Percentiles rank a stretch among this genome's conserved stretches.
phyloP scores from a whole-genome alignment of 768 basidiomycete genomes.

The Tricholoma hemisulphureum region DNA sequence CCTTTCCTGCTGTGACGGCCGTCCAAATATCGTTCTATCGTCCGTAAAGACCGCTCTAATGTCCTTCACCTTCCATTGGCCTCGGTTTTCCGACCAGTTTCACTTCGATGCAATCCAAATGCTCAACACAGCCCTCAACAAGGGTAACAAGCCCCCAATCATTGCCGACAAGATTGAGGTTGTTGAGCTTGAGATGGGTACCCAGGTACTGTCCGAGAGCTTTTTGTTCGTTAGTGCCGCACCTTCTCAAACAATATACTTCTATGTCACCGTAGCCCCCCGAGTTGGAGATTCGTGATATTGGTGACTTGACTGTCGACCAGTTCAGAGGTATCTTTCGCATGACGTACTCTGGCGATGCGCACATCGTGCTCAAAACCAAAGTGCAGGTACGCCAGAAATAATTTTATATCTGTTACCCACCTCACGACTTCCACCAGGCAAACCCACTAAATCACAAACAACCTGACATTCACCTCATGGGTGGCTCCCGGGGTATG shows the following conservation, averaged over 20 bases:
- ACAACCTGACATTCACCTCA: constrained; percentile 84
- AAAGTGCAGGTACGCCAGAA: constrained; percentile 77
- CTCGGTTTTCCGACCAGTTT: constrained; percentile 94
- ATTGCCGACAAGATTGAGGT: constrained; percentile 98
- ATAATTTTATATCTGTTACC: background rate
- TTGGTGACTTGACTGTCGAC: constrained; percentile 93
- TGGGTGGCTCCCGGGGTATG: constrained; percentile 82
- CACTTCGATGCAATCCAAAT: constrained; percentile 95
- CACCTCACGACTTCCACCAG: constrained; percentile 34
- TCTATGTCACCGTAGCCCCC: constrained; percentile 69
- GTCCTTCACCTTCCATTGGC: constrained; percentile 96
- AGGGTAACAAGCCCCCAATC: constrained; percentile 95
- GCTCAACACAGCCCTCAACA: constrained; percentile 95
- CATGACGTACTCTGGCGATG: constrained; percentile 92
- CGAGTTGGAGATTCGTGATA: constrained; percentile 94
- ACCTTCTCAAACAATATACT: constrained; percentile 1
- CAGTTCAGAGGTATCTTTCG: constrained; percentile 97
- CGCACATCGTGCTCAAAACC: constrained; percentile 82
- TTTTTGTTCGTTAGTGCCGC: background rate
- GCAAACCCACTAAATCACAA: constrained; percentile 95
- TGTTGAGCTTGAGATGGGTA: constrained; percentile 98
- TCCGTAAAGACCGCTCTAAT: constrained; percentile 33
- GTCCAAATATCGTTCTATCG: background rate
- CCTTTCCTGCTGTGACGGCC: background rate
- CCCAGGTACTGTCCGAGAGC: constrained; percentile 56